phyloP scores from a whole-genome alignment of 2,329 filamentous ascomycete species.

The Pseudocercospora vitis region DNA sequence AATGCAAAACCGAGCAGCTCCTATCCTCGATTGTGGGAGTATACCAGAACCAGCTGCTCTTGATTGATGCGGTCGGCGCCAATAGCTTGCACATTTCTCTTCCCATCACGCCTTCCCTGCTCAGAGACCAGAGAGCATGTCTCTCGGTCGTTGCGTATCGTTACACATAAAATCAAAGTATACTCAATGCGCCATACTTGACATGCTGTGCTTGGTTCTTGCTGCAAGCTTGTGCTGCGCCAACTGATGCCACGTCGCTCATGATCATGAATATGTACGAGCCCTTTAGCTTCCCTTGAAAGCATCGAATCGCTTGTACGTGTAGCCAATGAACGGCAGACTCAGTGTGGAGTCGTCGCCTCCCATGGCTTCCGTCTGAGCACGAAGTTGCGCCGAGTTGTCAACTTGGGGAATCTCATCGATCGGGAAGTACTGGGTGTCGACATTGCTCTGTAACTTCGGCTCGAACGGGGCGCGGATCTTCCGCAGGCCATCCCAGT shows the following conservation, averaged over 20 bases:
- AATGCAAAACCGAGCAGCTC: constrained; percentile 4
- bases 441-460: constrained; percentile 85
- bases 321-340: constrained; percentile 93
- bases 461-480: constrained; percentile 97
- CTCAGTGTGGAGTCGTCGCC: constrained; percentile 92
- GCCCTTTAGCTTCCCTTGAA: constrained; percentile 46
- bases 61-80: constrained; percentile 11
- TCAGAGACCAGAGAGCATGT: background rate
- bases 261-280: background rate
- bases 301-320: constrained; percentile 92
- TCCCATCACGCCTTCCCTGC: constrained; percentile 4
- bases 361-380: constrained; percentile 70
- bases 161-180: constrained; percentile 15
- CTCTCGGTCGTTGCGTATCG: constrained; percentile 13
- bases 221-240: constrained; percentile 4
- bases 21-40: background rate
- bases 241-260: background rate
- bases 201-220: constrained; percentile 8
- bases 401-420: constrained; percentile 98
- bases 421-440: constrained; percentile 97
- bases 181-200: constrained; percentile 10
- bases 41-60: constrained; percentile 6
- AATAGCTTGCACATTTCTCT: background rate
- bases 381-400: constrained; percentile 81
- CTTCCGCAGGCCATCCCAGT: constrained; percentile 87